Percentiles rank a stretch among this genome's conserved stretches.
phyloP scores from a whole-genome alignment of 345 rosid genomes.

The Syzygium jambos region DNA sequence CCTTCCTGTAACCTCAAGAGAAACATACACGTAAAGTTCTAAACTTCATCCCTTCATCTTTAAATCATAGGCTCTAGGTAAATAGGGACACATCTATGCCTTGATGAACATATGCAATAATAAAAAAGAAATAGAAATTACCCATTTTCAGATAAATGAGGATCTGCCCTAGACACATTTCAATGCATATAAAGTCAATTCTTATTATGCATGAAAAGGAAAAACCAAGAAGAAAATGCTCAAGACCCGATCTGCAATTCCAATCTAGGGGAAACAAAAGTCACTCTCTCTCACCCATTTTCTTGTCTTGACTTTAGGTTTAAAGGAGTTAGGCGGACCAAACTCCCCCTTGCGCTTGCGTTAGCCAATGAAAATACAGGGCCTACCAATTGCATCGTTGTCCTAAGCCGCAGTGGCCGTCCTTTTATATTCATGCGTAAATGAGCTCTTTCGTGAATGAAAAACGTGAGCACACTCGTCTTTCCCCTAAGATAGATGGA shows the following conservation, averaged over 20 bases:
- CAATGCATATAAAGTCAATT: background rate
- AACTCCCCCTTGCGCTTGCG: background rate
- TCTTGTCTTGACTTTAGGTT: background rate
- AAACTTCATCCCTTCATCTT: background rate
- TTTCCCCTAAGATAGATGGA: background rate
- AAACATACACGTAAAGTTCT: background rate
- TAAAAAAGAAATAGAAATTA: background rate
- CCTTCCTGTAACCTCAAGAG: background rate
- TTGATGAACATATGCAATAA: background rate
- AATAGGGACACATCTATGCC: background rate
- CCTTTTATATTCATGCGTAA: background rate
- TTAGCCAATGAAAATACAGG: background rate
- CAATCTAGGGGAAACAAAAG: background rate
- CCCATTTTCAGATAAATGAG: background rate
- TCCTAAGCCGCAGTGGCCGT: background rate
- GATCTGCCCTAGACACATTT: background rate
- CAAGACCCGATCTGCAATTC: background rate
- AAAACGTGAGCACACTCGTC: background rate
- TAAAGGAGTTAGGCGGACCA: background rate
- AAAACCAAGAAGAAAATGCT: background rate
- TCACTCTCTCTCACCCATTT: background rate
- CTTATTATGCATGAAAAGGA: too few relatives aligned
- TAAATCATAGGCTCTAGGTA: background rate
- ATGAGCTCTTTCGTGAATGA: background rate
- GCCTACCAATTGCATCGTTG: background rate